Evolutionary conservation across 352 stramenopile species (phyloP), one percentile per base, ranked within the genome.

Genomic region (Phytophthora cryptogea): DNA sequence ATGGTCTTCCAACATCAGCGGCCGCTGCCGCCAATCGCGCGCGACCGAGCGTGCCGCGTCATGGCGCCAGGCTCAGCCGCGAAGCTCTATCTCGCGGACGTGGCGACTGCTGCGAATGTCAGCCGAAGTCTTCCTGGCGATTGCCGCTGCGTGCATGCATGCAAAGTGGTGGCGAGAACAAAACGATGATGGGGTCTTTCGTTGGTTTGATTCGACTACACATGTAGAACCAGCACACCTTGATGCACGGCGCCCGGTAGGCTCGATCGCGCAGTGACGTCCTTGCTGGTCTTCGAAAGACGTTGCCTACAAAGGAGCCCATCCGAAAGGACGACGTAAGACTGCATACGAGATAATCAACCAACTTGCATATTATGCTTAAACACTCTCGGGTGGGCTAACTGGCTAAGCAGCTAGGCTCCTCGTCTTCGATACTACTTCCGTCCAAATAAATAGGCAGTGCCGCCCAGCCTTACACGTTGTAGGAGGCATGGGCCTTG

Each of bases 401-500:
- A 2, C 20, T 23, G 20, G 44, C 51, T 50, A 55, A 33, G 40
- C 46, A 45, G 47, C 43, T 52, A 63, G 17, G 16, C 35, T 51
- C 48, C 52, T 58, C 49, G 23, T 54, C 31, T 55, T 27, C 43
- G 14, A 50, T 41, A 43, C 20, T 23, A 32, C 46, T 41, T 51
- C 37, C 31, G 33, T 59, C 52, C 45, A 43, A 72, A 72, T 72
- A 72, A 73, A 73, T 73, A 73, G 53, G 43, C 41, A 55, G 27
- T 16, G 28, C 26, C 9, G 6, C n/a, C 32, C 32, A 32, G 27
- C 31, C 43, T 66, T 58, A 74, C n/a, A 54, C 20, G 58, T 70
- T 78, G 66, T 70, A 59, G 45, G 54, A 47, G 10, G 70, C 64
- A 63, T 90, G 80, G 30, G 72, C 62, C 60, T 86, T 79, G 68